phyloP scores from a whole-genome alignment of 129 eudicot genomes.

The Arctium lappa region DNA sequence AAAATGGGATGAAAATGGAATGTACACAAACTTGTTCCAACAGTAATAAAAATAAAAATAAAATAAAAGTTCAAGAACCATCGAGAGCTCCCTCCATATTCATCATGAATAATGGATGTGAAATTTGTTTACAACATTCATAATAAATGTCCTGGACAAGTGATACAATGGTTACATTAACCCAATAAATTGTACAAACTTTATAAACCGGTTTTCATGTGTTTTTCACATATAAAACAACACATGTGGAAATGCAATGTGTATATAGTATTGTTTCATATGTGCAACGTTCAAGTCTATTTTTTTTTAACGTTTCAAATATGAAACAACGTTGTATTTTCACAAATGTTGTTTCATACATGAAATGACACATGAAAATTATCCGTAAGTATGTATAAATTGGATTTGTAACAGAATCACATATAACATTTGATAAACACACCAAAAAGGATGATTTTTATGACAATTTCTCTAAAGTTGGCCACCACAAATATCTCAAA shows the following conservation, averaged over 20 bases:
- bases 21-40: background rate
- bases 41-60: too few species aligned
- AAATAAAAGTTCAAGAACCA: background rate
- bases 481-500: constrained; percentile 7
- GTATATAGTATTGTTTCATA: background rate
- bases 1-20: background rate
- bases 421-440: background rate
- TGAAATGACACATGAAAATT: background rate
- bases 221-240: background rate
- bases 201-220: background rate
- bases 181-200: background rate
- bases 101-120: background rate
- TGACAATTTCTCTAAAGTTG: background rate
- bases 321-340: background rate
- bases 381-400: background rate
- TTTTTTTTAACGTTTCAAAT: background rate
- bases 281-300: too few species aligned
- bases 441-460: background rate
- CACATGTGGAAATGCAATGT: too few species aligned
- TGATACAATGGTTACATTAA: background rate
- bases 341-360: background rate
- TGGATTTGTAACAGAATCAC: background rate
- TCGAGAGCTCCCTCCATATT: background rate
- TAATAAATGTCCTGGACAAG: background rate
- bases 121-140: too few species aligned